Conservation (phyloP, 73 alveolate genomes). For the Uronychia binucleata region DNA sequence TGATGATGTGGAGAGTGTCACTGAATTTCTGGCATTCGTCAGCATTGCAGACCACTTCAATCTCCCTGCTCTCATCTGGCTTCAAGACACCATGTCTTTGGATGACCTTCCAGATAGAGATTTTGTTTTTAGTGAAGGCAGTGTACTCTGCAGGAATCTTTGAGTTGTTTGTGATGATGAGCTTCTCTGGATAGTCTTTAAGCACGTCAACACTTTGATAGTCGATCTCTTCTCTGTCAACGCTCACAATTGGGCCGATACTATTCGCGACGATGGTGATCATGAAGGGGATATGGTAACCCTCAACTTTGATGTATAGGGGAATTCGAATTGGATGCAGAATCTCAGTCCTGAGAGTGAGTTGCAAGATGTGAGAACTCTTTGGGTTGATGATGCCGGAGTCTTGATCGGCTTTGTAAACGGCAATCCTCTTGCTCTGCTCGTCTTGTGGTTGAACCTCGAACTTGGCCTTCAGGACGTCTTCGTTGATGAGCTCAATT, state of each 20-base stretch:
- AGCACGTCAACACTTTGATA: conserved; percentile 93
- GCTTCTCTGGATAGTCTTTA: conserved; percentile 83
- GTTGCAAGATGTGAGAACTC: conserved; percentile 82
- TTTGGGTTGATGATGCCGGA: conserved; percentile 95
- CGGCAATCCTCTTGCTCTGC: conserved; percentile 93
- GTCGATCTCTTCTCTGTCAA: conserved; percentile 92
- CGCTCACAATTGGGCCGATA: conserved; percentile 97
- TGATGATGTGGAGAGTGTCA: conserved; percentile 94
- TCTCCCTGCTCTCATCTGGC: conserved; percentile 95
- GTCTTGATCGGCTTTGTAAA: conserved; percentile 93
- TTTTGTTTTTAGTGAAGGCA: conserved; percentile 97
- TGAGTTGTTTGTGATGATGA: conserved; percentile 87
- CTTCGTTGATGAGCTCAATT: conserved; percentile 93
- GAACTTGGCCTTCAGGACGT: conserved; percentile 98
- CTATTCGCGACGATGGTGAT: conserved; percentile 94
- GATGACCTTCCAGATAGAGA: conserved; percentile 80
- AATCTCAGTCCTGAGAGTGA: conserved; percentile 91
- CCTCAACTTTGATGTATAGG: conserved; percentile 75
- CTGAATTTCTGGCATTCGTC: conserved; percentile 95
- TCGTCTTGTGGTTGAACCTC: conserved; percentile 98
- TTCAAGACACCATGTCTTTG: conserved; percentile 90
- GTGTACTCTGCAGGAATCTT: conserved; percentile 98
- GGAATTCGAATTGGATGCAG: conserved; percentile 92
- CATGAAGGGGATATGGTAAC: conserved; percentile 80
- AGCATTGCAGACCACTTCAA: conserved; percentile 96